Evolutionary conservation across 2,329 filamentous ascomycete genomes (phyloP).

Genomic region (Pseudopithomyces maydicus): DNA sequence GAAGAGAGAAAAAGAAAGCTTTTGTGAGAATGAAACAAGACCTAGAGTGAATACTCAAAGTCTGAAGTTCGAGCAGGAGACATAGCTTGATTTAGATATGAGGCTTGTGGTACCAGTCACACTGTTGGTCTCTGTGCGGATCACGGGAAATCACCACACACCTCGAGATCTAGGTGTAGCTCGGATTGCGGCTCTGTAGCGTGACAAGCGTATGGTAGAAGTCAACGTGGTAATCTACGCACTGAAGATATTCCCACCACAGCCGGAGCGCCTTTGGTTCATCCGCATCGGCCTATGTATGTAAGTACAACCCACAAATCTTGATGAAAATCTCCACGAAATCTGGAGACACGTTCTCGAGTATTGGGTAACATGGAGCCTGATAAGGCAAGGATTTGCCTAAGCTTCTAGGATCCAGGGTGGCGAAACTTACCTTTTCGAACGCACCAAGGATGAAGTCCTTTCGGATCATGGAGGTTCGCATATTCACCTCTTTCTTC

Average conservation of each 20-base stretch:
- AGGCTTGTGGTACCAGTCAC: too few species aligned
- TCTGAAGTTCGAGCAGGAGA: too few species aligned
- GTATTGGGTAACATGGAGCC: neutral
- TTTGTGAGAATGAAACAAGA: too few species aligned
- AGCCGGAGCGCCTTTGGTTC: slow-evolving; percentile 49
- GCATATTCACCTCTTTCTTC: slow-evolving; percentile 46
- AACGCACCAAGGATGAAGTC: slow-evolving; percentile 49
- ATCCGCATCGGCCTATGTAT: slow-evolving; percentile 43
- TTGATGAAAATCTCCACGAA: neutral
- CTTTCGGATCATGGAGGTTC: slow-evolving; percentile 41
- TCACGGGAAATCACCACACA: too few species aligned
- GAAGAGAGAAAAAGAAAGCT: too few species aligned
- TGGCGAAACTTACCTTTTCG: slow-evolving; percentile 32
- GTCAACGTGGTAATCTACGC: slow-evolving; percentile 46
- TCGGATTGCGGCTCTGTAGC: slow-evolving; percentile 3
- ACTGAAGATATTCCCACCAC: slow-evolving; percentile 56
- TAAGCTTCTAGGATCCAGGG: neutral
- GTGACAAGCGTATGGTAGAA: slow-evolving; percentile 50
- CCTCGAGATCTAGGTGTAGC: neutral
- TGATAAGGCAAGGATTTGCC: neutral
- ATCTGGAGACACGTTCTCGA: neutral
- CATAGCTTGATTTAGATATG: too few species aligned
- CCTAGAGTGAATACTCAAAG: too few species aligned
- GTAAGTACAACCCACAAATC: neutral
- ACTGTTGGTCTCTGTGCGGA: too few species aligned